Base-by-base conservation (phyloP, 495 filamentous ascomycete species). In the Hapsidospora chrysogenum region DNA sequence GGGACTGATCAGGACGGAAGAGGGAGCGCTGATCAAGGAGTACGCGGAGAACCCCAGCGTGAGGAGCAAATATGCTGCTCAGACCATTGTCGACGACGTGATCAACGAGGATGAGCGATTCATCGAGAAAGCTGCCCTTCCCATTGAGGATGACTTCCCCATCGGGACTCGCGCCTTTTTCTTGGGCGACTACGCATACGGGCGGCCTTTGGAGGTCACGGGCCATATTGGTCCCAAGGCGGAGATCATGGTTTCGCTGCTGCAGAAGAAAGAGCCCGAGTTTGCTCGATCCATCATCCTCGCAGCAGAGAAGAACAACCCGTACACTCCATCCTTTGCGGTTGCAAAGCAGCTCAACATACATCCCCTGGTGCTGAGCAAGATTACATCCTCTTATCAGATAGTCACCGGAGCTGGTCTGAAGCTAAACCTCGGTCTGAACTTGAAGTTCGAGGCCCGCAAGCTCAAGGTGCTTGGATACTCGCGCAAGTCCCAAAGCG, bases 391-490 rank as follows among this genome's bases (percentile, higher is more conserved):
- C 0, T 80, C 85, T 0, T 96, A 92, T 56, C 76, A 72, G 25
- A 84, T 96, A 35, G 68, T 72, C 29, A 76, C 87, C 3, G 69
- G 79, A 16, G 83, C 80, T 2, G 68, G 74, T 32, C 71, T 78
- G 30, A 65, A 71, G 23, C 68, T 92, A 27, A 96, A 99, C 45
- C 61, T 99, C 10, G 92, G 92, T 7, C 63, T 99, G 27, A 99
- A 96, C 49, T 62, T 99, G 39, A 99, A 99, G 50, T 96, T 96
- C 38, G 87, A 99, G 52, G 78, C 77, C 0, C 84, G 76, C 56
- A 92, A 95, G 57, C 72, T 84, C 37, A 99, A 99, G 54, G 92
- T 99, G 4, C 64, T 96, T 11, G 92, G 92, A 4, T 99, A 95
- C 51, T 92, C 87, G 13, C 83, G 85, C 40, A 80, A 81, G 32